Evolutionary conservation across 2,329 filamentous ascomycete species (phyloP).

Genomic region (Neoascochyta sp.): DNA sequence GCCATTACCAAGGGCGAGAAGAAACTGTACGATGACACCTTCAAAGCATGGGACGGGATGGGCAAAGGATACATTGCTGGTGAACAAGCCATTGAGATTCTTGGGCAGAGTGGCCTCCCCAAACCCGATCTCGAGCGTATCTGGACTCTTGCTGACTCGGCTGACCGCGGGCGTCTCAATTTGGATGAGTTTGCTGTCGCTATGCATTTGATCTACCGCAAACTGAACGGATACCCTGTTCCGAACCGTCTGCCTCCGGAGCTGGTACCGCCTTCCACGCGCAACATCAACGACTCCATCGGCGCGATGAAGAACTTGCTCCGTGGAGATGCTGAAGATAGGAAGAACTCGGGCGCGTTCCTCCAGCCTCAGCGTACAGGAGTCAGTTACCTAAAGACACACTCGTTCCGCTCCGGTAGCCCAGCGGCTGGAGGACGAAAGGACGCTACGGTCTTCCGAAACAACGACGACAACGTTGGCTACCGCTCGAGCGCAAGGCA

Average conservation of each 20-base stretch:
- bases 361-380: slow-evolving; percentile 92
- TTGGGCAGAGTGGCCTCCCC: slow-evolving; percentile 90
- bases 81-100: slow-evolving; percentile 91
- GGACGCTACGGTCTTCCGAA: slow-evolving; percentile 94
- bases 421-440: slow-evolving; percentile 65
- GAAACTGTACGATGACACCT: slow-evolving; percentile 90
- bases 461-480: slow-evolving; percentile 84
- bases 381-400: slow-evolving; percentile 95
- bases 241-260: slow-evolving; percentile 85
- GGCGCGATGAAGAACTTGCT: slow-evolving; percentile 88
- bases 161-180: slow-evolving; percentile 90
- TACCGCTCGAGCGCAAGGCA: slow-evolving; percentile 93
- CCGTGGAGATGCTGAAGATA: slow-evolving; percentile 80
- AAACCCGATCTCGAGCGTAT: slow-evolving; percentile 86
- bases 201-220: slow-evolving; percentile 98
- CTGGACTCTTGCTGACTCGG: slow-evolving; percentile 91
- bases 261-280: slow-evolving; percentile 88
- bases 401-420: slow-evolving; percentile 74
- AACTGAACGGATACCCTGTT: slow-evolving; percentile 91
- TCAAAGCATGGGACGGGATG: slow-evolving; percentile 94
- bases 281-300: slow-evolving; percentile 89
- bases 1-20: slow-evolving; percentile 99
- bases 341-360: slow-evolving; percentile 85
- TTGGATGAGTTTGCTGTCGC: slow-evolving; percentile 97
- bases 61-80: slow-evolving; percentile 89